phyloP scores from a whole-genome alignment of 129 eudicot genomes.

The Cynara cardunculus region DNA sequence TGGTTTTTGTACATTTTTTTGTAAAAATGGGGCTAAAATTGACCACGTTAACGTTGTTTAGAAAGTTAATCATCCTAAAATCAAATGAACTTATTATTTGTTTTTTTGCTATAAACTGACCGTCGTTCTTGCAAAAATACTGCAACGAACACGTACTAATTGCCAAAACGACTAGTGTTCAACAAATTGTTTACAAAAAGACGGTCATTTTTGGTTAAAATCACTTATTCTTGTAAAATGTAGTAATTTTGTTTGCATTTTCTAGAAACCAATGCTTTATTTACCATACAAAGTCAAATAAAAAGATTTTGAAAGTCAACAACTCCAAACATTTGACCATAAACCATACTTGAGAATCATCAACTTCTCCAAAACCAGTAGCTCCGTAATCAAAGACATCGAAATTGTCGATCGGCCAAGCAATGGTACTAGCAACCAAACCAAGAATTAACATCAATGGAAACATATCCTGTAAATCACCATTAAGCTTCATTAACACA shows the following conservation, averaged over 20 bases:
- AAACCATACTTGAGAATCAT: constrained; percentile 47
- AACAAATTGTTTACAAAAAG: not conserved
- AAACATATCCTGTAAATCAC: constrained; percentile 1
- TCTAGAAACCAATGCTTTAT: not conserved
- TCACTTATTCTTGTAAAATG: not conserved
- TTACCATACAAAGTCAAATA: not conserved
- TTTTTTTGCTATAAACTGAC: not conserved
- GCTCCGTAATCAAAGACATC: constrained; percentile 60
- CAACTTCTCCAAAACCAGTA: constrained; percentile 30
- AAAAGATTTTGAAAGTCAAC: not conserved
- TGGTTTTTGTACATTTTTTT: not conserved
- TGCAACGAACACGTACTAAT: not conserved
- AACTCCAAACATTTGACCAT: not conserved
- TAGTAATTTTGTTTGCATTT: not conserved
- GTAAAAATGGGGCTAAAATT: not conserved
- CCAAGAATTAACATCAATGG: constrained; percentile 10
- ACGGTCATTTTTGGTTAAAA: not conserved
- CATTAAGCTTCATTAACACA: constrained; percentile 8
- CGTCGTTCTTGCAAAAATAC: not conserved
- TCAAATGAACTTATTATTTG: not conserved
- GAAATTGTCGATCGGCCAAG: constrained; percentile 17
- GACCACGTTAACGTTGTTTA: not conserved
- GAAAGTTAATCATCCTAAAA: not conserved
- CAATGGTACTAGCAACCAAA: constrained; percentile 11
- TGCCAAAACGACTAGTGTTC: not conserved